phyloP scores from a whole-genome alignment of 2,329 filamentous ascomycete species.

The Cladophialophora immunda region DNA sequence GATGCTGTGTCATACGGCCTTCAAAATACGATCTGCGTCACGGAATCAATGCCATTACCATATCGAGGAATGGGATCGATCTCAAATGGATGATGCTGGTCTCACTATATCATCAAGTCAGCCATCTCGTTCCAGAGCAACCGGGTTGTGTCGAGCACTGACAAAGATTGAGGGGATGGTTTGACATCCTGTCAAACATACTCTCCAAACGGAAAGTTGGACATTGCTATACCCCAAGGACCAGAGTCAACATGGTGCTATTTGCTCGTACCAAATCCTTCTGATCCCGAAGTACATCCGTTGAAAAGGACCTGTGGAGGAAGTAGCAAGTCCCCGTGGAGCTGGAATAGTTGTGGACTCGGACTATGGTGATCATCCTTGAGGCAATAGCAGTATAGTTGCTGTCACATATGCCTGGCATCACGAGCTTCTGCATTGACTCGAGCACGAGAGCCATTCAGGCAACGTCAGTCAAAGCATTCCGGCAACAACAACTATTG shows the following conservation, averaged over 20 bases:
- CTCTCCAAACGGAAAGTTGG: background rate
- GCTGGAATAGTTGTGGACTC: background rate
- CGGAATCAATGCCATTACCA: background rate
- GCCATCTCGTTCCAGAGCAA: background rate
- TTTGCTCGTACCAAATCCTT: background rate
- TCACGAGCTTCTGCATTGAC: background rate
- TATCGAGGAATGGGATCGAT: background rate
- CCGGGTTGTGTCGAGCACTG: background rate
- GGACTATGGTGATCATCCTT: background rate
- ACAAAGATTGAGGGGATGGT: background rate
- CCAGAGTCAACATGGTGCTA: background rate
- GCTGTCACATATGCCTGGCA: background rate
- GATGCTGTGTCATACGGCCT: background rate
- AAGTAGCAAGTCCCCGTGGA: background rate
- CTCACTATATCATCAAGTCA: conserved; percentile 10
- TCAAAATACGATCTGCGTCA: background rate
- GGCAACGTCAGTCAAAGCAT: background rate
- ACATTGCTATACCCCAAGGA: background rate
- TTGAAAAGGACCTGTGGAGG: background rate
- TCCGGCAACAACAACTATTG: background rate
- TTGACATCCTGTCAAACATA: background rate
- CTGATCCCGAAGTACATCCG: background rate
- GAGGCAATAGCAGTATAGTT: background rate
- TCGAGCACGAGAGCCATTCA: background rate
- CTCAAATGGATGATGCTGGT: background rate